These are phyloP conservation scores for Aechmea fasciata DNA, from an alignment of 176 grass and related monocot genomes.

Conservation along the genomic window DNA sequence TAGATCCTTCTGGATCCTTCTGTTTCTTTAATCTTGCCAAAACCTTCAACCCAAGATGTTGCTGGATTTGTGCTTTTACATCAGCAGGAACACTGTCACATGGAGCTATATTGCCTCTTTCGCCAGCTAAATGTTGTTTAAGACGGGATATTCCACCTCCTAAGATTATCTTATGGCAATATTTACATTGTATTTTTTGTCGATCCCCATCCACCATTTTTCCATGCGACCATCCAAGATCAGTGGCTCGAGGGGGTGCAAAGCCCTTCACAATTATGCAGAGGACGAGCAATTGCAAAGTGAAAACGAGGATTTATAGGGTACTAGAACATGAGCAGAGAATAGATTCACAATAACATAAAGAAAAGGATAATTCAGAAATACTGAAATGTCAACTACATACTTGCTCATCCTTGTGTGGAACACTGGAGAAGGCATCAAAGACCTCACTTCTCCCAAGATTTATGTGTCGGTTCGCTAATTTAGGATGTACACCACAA, in stretches of 20 bases:
- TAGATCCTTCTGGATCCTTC: slow-evolving; percentile 8
- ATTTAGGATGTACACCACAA: slow-evolving; percentile 16
- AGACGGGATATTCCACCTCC: slow-evolving; percentile 26
- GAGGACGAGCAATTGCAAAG: background rate
- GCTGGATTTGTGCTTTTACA: slow-evolving; percentile 27
- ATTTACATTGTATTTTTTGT: slow-evolving; percentile 26
- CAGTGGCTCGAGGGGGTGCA: slow-evolving; percentile 13
- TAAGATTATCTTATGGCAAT: slow-evolving; percentile 22
- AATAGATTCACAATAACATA: background rate
- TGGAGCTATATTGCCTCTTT: slow-evolving; percentile 31
- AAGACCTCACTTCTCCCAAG: slow-evolving; percentile 17
- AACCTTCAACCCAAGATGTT: slow-evolving; percentile 21
- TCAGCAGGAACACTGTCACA: slow-evolving; percentile 23
- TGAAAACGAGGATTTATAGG: background rate
- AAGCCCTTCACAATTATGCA: slow-evolving; percentile 9
- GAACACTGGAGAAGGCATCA: slow-evolving; percentile 15
- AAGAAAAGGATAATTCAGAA: background rate
- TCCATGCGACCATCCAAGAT: slow-evolving; percentile 25
- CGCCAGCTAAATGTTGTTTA: slow-evolving; percentile 28
- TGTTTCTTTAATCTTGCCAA: slow-evolving; percentile 19
- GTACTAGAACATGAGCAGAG: background rate
- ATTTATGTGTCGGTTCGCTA: slow-evolving; percentile 13
- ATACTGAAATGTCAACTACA: background rate
- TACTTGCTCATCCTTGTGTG: slow-evolving; percentile 19
- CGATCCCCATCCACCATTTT: slow-evolving; percentile 18